Base-by-base conservation (phyloP, 1,284 basidiomycete species). In the Ganoderma resinaceum region DNA sequence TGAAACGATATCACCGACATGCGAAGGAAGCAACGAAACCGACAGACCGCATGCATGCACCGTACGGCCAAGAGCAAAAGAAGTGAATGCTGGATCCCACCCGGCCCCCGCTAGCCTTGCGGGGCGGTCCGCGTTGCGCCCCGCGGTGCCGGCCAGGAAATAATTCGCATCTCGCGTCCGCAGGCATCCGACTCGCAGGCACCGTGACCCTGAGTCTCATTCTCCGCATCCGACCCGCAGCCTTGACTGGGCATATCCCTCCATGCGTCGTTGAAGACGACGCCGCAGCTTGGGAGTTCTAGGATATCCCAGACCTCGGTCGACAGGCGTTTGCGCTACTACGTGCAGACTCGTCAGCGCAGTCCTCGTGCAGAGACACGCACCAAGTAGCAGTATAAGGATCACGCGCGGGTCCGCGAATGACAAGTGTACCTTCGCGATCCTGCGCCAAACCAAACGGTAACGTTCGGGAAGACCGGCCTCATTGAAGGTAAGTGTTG, bases 251-350 rank as follows among this genome's bases (percentile, higher is more conserved):
- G 7, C 9, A 38, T 38, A 12, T 12, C 59, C 62, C 43, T 63
- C 61, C 70, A 66, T 42, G 62, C 68, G 63, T 76, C 73, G 29
- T 26, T 49, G 66, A 73, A 79, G 0, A 78, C 74, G 23, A 74
- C 70, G 1, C 79, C 78, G 43, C 79, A 80, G 67, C 78, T 80
- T 23, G 74, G 76, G 1, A 80, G 72, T 2, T 69, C 77, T 12
- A 80, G 71, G 20, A 77, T 61, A 52, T 77, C 73, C 80, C 78
- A 80, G 11, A 75, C 61, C 38, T 74, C 70, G 12, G 55, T 57
- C 18, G 69, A 70, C 26, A 73, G 62, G 40, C 67, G 68, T 68
- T 78, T 79, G 55, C 78, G 75, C 80, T 80, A 80, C 78, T 80
- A 63, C 46, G 70, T 42, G 53, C 1, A 57, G 49, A 40, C 33